A percentile compares a stretch with the other conserved stretches of the same genome.
phyloP scores from a whole-genome alignment of 73 alveolate species.

The Paramecium tetraurelia region DNA sequence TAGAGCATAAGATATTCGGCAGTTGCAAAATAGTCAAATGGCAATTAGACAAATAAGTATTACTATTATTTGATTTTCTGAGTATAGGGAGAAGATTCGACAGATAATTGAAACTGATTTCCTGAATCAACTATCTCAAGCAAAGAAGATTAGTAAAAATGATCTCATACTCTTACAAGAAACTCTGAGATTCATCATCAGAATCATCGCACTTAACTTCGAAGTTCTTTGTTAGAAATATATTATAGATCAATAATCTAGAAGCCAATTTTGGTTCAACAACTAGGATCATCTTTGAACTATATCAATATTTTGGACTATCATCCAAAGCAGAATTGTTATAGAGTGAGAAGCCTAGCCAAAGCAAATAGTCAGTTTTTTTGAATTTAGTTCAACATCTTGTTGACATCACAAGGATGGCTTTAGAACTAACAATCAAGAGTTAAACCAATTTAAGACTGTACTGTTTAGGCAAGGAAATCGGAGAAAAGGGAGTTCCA shows the following conservation, averaged over 20 bases:
- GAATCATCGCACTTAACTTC: neutral
- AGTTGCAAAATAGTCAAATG: neutral
- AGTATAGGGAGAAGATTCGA: slow-evolving; percentile 29
- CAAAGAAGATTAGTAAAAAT: neutral
- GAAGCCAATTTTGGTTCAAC: neutral
- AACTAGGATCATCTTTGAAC: neutral
- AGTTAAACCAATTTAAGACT: neutral
- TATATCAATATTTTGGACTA: slow-evolving; percentile 3
- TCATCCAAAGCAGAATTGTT: neutral
- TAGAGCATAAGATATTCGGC: slow-evolving; percentile 1
- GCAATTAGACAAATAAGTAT: neutral
- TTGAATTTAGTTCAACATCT: neutral
- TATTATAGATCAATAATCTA: neutral
- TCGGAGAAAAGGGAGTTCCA: neutral
- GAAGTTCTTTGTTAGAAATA: neutral
- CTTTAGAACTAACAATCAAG: neutral
- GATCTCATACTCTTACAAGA: neutral
- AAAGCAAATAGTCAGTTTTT: neutral
- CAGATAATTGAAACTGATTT: neutral
- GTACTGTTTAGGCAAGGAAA: neutral
- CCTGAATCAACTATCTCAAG: neutral
- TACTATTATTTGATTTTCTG: neutral
- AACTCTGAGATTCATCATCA: neutral
- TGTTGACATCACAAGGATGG: neutral
- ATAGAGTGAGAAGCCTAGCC: neutral